These are phyloP conservation scores for Jamesozyma hellenica DNA, from an alignment of 805 yeast genomes.

Conservation along the genomic window DNA sequence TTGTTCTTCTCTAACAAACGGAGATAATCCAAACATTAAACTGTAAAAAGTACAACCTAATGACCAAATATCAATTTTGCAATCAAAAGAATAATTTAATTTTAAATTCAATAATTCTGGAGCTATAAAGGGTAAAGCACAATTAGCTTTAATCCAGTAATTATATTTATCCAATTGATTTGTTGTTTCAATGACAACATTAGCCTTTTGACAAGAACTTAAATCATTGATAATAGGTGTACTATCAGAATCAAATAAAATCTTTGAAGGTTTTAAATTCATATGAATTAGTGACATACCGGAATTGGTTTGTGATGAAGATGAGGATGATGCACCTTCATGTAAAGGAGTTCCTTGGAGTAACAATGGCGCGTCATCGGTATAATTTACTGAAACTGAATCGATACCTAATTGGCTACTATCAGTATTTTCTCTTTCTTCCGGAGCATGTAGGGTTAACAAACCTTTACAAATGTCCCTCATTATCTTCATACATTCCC, in stretches of 20 bases:
- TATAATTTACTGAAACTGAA: constrained; percentile 13
- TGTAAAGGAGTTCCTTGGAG: constrained; percentile 11
- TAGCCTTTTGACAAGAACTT: constrained; percentile 67
- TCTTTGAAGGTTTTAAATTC: constrained; percentile 83
- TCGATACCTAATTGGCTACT: constrained; percentile 5
- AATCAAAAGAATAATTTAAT: constrained; percentile 48
- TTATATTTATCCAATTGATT: constrained; percentile 68
- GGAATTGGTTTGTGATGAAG: neutral
- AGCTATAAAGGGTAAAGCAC: constrained; percentile 79
- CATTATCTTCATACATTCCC: constrained; percentile 51
- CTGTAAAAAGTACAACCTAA: constrained; percentile 78
- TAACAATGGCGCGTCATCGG: constrained; percentile 23
- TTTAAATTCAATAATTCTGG: constrained; percentile 80
- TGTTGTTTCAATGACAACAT: constrained; percentile 43
- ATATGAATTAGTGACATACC: constrained; percentile 56
- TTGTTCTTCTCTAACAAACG: constrained; percentile 76
- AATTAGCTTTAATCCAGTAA: constrained; percentile 65
- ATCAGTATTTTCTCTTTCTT: constrained; percentile 10
- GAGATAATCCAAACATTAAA: constrained; percentile 68
- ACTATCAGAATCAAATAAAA: constrained; percentile 68
- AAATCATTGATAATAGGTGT: constrained; percentile 73
- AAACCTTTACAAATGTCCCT: constrained; percentile 68
- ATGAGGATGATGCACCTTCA: constrained; percentile 1
- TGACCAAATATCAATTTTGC: constrained; percentile 79
- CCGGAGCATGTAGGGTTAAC: constrained; percentile 52